Evolutionary conservation across 2,329 filamentous ascomycete genomes (phyloP), one percentile per base, ranked within the genome.

Genomic region (Aureobasidium sp.): DNA sequence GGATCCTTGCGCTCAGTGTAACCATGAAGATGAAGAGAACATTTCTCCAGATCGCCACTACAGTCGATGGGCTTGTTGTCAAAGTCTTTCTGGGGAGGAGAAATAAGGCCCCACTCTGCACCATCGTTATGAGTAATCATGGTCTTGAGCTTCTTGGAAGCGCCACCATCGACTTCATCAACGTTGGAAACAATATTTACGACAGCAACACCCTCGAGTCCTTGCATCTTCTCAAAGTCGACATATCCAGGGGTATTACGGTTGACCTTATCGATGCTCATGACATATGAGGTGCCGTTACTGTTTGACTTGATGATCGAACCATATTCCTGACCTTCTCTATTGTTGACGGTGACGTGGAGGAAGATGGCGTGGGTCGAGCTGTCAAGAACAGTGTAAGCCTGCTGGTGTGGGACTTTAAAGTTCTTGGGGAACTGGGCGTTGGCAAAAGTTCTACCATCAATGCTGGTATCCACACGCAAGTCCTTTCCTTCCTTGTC

Each of bases 71-170:
- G 73, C 67, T 93, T 89, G 67, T 84, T 86, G 34, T 94, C 85
- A 0, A 83, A 79, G 67, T 93, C 86, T 67, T 85, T 83, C 41
- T 75, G 70, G 0, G 91, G 93, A n/a, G 91, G 86, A 11, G 84
- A 75, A 10, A 99, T 76, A 65, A 86, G 85, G 32, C 80, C 81
- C 94, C 94, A 99, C 71, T 92, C 85, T 0, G 89, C 89, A 37
- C 93, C 94, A 71, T 99, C 94, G 69, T 97, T 97, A 77, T 99
- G 94, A 0, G 91, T 96, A 70, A 99, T 97, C 79, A 89, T 86
- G 41, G 90, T 94, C 73, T 91, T 90, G 54, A 97, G 81, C 71
- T 86, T 87, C 80, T 99, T 99, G 45, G 81, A 78, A 27, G 82
- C 80, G 21, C 86, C 86, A 48, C 81, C 79, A 57, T 83, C 78